Base-by-base conservation (phyloP, 352 stramenopile genomes). In the Saprolegnia parasitica region DNA sequence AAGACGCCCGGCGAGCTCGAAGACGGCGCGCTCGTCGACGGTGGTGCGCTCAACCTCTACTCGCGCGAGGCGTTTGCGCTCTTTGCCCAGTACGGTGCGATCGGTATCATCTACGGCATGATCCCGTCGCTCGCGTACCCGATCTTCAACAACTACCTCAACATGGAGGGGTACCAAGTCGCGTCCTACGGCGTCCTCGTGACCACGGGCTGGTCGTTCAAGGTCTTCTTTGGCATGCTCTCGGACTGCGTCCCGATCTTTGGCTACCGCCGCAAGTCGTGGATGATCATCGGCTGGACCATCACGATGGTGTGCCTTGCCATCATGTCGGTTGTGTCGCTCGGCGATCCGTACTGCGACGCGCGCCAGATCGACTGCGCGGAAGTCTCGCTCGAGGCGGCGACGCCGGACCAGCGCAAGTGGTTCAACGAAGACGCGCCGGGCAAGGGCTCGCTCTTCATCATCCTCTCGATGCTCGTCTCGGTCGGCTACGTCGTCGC, bases 121-220 rank as follows among this genome's bases (percentile, higher is more conserved):
- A 60, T 86, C 37, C 78, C 78, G 16, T 71, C 71, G 37, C 81
- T 77, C 1, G 65, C 81, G 23, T 87, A 86, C 71, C 78, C 78
- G 21, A 77, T 86, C 63, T 72, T 83, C 50, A 73, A 82, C 37
- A 61, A 75, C 23, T 86, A 83, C 55, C 71, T 88, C 2, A 70
- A 0, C 61, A 74, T 42, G 21, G 18, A 84, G 63, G 78, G 78
- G 54, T 78, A 71, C 16, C 56, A 78, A 42, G 78, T 72, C 42
- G 73, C 76, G 23, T 81, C 78, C 11, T 78, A 78, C 37, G 73
- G 74, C 1, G 71, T 68, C 4, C 54, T 90, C 18, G 71, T 90
- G 0, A 76, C 78, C 54, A 67, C 90, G 11, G 81, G 80, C 5
- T 93, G 83, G 82, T 80, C 66, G 6, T 90, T 89, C 71, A 93